These are phyloP conservation scores for Medicago ruthenica DNA, from an alignment of 306 rosid genomes.

Conservation along the genomic window DNA sequence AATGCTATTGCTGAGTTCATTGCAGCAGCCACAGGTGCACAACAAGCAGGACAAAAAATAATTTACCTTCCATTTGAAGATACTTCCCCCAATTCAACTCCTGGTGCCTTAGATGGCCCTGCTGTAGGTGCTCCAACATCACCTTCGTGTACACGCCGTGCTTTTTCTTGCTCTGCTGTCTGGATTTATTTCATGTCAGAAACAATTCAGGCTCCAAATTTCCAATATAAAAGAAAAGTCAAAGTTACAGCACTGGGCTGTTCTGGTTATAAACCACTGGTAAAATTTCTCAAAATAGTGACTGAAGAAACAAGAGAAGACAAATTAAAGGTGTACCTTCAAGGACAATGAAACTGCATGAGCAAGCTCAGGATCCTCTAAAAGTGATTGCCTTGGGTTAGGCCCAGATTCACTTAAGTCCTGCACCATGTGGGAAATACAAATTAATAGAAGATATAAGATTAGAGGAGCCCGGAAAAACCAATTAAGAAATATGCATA, in stretches of 20 bases:
- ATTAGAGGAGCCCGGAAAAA: background rate
- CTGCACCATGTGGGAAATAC: conserved; percentile 54
- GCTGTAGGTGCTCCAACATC: conserved; percentile 46
- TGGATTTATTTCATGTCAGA: conserved; percentile 54
- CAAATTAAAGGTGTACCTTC: conserved; percentile 54
- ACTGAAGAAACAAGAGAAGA: conserved; percentile 4
- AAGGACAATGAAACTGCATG: conserved; percentile 85
- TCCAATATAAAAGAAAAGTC: conserved; percentile 37
- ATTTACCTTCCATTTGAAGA: conserved; percentile 74
- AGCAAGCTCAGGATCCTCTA: conserved; percentile 82
- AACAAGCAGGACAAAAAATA: conserved; percentile 15
- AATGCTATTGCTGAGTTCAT: conserved; percentile 19
- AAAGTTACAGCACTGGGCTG: conserved; percentile 18
- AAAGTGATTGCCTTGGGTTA: conserved; percentile 55
- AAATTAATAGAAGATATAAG: conserved; percentile 11
- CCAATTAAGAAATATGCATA: conserved; percentile 44
- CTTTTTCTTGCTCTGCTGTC: conserved; percentile 82
- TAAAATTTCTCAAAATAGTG: background rate
- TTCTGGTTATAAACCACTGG: conserved; percentile 4
- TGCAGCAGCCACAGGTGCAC: conserved; percentile 24
- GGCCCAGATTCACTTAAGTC: conserved; percentile 57
- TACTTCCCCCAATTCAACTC: conserved; percentile 59
- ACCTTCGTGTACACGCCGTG: conserved; percentile 54
- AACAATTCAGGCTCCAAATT: conserved; percentile 42
- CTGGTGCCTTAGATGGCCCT: conserved; percentile 56